phyloP scores from a whole-genome alignment of 2,329 filamentous ascomycete genomes.

The Botrytis medusae region DNA sequence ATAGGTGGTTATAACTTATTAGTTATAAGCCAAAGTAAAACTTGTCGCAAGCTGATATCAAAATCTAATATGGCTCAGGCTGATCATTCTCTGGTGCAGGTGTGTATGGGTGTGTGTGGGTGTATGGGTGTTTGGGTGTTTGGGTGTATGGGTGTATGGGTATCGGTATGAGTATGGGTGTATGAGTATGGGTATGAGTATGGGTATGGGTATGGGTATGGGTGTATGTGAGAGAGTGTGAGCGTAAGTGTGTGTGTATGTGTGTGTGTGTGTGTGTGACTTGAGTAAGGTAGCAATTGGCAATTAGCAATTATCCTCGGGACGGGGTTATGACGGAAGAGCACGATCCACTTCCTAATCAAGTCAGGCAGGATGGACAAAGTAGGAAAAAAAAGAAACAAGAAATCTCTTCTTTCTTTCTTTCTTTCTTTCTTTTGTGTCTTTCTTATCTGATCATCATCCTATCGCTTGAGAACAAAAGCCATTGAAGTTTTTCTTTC shows the following conservation, averaged over 20 bases:
- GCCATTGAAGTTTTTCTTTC: background rate
- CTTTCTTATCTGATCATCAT: background rate
- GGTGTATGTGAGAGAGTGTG: too few species aligned
- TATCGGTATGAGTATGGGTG: too few species aligned
- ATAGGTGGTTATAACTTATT: background rate
- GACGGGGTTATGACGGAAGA: background rate
- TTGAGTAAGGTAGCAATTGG: background rate
- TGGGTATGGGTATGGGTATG: background rate
- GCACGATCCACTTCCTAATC: background rate
- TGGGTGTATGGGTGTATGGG: too few species aligned
- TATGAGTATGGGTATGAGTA: too few species aligned
- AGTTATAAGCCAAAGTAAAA: background rate
- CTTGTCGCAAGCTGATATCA: conserved; percentile 7
- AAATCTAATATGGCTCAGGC: background rate
- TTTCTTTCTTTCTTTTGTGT: background rate
- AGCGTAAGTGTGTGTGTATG: background rate
- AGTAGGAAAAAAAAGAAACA: background rate
- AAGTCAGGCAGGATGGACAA: background rate
- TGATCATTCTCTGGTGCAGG: background rate
- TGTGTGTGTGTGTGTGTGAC: background rate
- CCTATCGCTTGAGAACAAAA: background rate
- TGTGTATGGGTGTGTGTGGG: background rate
- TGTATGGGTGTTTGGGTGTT: too few species aligned
- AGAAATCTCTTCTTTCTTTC: background rate
- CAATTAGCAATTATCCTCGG: background rate